These are phyloP conservation scores for Phycomyces nitens DNA, from an alignment of 192 early-diverging fungal genomes.

Conservation along the genomic window DNA sequence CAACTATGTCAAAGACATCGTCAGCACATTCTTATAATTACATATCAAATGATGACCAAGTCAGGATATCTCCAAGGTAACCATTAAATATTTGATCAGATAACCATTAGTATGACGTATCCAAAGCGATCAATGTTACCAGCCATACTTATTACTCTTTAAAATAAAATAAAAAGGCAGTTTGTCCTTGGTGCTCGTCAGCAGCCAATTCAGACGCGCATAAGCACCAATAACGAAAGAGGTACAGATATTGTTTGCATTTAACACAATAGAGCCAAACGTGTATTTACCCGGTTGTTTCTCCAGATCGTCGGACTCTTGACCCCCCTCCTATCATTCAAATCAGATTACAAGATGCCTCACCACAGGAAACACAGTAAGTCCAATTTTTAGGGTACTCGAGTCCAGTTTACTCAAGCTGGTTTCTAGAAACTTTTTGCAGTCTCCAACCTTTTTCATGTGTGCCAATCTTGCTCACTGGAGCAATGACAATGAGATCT, in stretches of 20 bases:
- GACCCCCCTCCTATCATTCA: slow-evolving; percentile 35
- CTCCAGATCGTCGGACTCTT: slow-evolving; percentile 24
- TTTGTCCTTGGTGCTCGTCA: slow-evolving; percentile 19
- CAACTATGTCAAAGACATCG: neutral
- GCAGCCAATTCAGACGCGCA: slow-evolving; percentile 25
- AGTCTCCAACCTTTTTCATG: slow-evolving; percentile 92
- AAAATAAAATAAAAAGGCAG: neutral
- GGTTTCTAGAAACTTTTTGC: slow-evolving; percentile 37
- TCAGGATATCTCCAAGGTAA: neutral
- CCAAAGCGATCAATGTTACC: neutral
- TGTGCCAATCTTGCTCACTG: slow-evolving; percentile 82
- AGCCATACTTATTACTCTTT: neutral
- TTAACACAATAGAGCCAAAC: too few species aligned
- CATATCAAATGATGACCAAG: neutral
- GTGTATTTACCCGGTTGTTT: slow-evolving; percentile 1
- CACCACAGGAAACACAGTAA: slow-evolving; percentile 16
- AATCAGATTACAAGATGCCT: slow-evolving; percentile 13
- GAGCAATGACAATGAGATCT: slow-evolving; percentile 72
- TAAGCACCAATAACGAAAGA: slow-evolving; percentile 35
- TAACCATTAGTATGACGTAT: neutral
- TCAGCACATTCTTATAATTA: neutral
- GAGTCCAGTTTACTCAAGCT: neutral
- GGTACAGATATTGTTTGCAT: slow-evolving; percentile 11
- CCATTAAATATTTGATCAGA: neutral
- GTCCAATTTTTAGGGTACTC: slow-evolving; percentile 6